phyloP scores from a whole-genome alignment of 768 basidiomycete species.

The Gloeopeniophorella convolvens region DNA sequence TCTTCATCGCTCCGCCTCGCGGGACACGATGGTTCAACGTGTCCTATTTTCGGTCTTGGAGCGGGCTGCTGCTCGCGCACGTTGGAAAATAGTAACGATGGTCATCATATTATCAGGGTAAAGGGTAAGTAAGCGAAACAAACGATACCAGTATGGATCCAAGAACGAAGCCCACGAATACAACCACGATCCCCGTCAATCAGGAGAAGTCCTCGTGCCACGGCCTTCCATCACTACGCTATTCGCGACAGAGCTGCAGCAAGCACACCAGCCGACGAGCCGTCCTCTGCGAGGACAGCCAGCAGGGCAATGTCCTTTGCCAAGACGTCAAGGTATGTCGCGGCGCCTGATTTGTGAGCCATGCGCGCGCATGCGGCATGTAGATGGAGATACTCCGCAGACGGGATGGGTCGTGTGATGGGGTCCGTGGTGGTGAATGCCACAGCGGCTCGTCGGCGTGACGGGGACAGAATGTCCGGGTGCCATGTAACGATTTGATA shows the following conservation, averaged over 20 bases:
- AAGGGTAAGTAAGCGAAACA: too few species aligned
- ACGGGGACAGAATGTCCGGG: background rate
- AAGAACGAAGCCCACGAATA: too few species aligned
- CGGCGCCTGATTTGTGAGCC: constrained; percentile 36
- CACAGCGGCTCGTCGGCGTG: constrained; percentile 13
- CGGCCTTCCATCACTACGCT: background rate
- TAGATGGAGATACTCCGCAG: constrained; percentile 28
- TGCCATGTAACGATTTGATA: constrained; percentile 14
- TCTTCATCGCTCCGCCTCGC: too few species aligned
- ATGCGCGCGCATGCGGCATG: constrained; percentile 38
- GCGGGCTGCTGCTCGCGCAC: too few species aligned
- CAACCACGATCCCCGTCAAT: too few species aligned
- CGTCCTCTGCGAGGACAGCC: constrained; percentile 15
- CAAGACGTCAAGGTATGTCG: constrained; percentile 29
- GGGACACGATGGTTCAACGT: too few species aligned
- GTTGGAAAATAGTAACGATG: too few species aligned
- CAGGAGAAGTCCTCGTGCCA: too few species aligned
- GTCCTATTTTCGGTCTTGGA: too few species aligned
- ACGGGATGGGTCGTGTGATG: constrained; percentile 27
- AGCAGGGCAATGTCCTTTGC: constrained; percentile 20
- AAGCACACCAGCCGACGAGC: constrained; percentile 13
- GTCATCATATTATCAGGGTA: too few species aligned
- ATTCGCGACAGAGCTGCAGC: constrained; percentile 8
- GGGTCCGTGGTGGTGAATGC: constrained; percentile 28
- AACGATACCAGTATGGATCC: too few species aligned